Percentiles rank a stretch among this genome's conserved stretches.
Conservation (phyloP, 306 rosid species). For the Quillaja saponaria region DNA sequence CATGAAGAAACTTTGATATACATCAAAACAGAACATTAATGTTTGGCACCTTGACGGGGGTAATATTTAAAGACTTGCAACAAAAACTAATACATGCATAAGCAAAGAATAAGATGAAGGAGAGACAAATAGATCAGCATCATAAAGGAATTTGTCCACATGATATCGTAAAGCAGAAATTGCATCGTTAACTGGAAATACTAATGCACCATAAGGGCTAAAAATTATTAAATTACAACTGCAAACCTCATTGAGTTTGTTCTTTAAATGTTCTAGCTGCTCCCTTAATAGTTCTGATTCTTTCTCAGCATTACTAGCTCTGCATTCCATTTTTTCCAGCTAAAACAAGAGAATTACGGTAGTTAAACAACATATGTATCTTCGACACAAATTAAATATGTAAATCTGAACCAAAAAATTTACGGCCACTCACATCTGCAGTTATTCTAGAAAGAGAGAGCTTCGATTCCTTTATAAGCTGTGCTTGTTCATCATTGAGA, state of each 20-base stretch:
- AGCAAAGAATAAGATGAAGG: no score
- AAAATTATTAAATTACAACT: constrained; percentile 24
- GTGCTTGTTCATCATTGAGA: constrained; percentile 57
- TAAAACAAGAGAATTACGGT: constrained; percentile 35
- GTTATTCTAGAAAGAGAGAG: constrained; percentile 66
- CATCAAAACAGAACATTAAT: no score
- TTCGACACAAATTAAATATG: neutral
- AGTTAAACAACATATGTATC: constrained; percentile 17
- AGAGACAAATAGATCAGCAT: no score
- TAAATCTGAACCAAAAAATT: constrained; percentile 14
- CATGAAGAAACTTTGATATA: no score
- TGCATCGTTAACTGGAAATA: constrained; percentile 9
- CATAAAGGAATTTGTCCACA: neutral
- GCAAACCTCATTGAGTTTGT: constrained; percentile 69
- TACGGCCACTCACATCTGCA: constrained; percentile 56
- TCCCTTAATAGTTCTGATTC: constrained; percentile 68
- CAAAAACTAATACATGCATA: no score
- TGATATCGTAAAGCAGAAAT: constrained; percentile 4
- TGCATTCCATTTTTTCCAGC: constrained; percentile 80
- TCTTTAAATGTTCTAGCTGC: constrained; percentile 66
- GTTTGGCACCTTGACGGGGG: no score
- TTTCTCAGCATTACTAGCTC: constrained; percentile 72
- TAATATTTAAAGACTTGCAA: no score
- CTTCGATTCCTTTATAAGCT: constrained; percentile 64
- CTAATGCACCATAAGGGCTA: constrained; percentile 19